Evolutionary conservation across 2,329 filamentous ascomycete genomes (phyloP).

Genomic region (Aspergillus tubingensis): DNA sequence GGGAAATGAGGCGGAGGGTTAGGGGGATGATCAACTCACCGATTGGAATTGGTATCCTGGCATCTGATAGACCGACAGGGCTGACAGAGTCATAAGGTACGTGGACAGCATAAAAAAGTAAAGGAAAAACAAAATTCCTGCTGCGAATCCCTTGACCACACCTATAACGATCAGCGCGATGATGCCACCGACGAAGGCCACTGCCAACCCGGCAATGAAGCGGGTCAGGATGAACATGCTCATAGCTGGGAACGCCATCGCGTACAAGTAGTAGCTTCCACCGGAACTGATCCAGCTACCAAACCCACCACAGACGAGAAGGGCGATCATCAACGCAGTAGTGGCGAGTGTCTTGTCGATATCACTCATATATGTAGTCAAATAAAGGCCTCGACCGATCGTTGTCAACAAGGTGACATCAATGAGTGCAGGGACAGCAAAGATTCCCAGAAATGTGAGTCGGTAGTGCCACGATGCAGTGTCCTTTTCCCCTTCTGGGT

Average conservation of each 20-base stretch:
- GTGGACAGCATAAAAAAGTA: slow-evolving; percentile 60
- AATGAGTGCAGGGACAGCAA: slow-evolving; percentile 62
- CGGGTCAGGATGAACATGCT: slow-evolving; percentile 57
- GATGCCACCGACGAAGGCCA: slow-evolving; percentile 54
- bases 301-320: slow-evolving; percentile 61
- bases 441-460: slow-evolving; percentile 62
- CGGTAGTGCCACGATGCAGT: slow-evolving; percentile 50
- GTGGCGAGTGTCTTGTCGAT: slow-evolving; percentile 53
- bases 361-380: slow-evolving; percentile 58
- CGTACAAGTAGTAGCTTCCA: slow-evolving; percentile 62
- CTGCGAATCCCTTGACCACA: slow-evolving; percentile 44
- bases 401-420: slow-evolving; percentile 62
- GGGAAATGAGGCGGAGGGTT: too few relatives aligned
- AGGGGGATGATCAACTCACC: background rate
- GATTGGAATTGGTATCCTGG: slow-evolving; percentile 56
- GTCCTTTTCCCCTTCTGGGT: slow-evolving; percentile 44
- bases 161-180: slow-evolving; percentile 55
- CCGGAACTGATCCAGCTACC: slow-evolving; percentile 64
- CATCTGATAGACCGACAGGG: slow-evolving; percentile 52
- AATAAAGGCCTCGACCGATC: slow-evolving; percentile 61
- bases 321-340: slow-evolving; percentile 58
- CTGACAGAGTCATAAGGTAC: slow-evolving; percentile 56
- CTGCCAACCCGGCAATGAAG: slow-evolving; percentile 50
- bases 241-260: slow-evolving; percentile 56
- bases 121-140: slow-evolving; percentile 59